Evolutionary conservation across 1,284 basidiomycete genomes (phyloP).

Genomic region (Fomitopsis palustris): DNA sequence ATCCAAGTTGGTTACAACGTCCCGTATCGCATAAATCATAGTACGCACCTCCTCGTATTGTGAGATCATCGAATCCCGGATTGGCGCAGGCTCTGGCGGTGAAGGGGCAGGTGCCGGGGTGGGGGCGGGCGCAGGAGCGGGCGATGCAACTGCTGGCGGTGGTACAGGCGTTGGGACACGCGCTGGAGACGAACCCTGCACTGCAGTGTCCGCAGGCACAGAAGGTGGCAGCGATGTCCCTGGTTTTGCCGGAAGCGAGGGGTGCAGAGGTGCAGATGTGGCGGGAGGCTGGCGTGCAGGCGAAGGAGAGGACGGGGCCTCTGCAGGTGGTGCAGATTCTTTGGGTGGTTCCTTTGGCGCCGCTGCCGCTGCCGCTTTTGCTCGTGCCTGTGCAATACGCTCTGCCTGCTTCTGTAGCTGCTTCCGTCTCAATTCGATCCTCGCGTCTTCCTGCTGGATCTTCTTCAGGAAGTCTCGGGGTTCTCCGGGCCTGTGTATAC

Average conservation of each 20-base stretch:
- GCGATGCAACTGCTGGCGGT: slow-evolving; percentile 3
- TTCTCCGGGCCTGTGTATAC: slow-evolving; percentile 50
- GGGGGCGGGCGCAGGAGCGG: slow-evolving; percentile 17
- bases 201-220: slow-evolving; percentile 10
- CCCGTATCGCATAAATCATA: neutral
- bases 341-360: slow-evolving; percentile 26
- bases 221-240: slow-evolving; percentile 28
- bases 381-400: slow-evolving; percentile 40
- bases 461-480: slow-evolving; percentile 71
- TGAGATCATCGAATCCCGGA: slow-evolving; percentile 47
- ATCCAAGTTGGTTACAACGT: neutral
- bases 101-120: slow-evolving; percentile 18
- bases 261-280: slow-evolving; percentile 47
- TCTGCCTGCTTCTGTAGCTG: slow-evolving; percentile 46
- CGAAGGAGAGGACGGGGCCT: slow-evolving; percentile 21
- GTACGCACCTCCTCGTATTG: slow-evolving; percentile 58
- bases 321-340: slow-evolving; percentile 16
- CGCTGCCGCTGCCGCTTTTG: slow-evolving; percentile 33
- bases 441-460: slow-evolving; percentile 60
- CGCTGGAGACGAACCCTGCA: slow-evolving; percentile 12
- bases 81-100: slow-evolving; percentile 19
- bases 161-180: slow-evolving; percentile 29
- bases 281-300: slow-evolving; percentile 11
- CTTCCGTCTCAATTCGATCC: slow-evolving; percentile 59
- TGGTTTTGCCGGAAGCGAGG: slow-evolving; percentile 58